phyloP scores from a whole-genome alignment of 768 basidiomycete genomes.

The Auricularia sp. region DNA sequence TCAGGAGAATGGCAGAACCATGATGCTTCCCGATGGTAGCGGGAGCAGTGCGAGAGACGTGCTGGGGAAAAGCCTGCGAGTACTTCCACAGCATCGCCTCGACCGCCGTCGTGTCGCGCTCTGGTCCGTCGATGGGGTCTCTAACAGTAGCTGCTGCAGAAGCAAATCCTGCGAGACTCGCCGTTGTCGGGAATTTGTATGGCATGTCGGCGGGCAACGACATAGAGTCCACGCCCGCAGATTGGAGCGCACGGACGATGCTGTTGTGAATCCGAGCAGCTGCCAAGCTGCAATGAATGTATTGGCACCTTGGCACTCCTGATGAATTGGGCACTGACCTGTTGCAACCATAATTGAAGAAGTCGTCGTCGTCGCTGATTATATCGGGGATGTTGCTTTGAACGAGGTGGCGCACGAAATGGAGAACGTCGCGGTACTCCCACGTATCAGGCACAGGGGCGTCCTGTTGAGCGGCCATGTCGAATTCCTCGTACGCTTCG shows the following conservation, averaged over 20 bases:
- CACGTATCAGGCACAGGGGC: constrained; percentile 3
- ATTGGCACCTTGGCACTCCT: not conserved
- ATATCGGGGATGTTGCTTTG: constrained; percentile 19
- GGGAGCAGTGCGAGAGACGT: not conserved
- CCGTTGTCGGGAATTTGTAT: constrained; percentile 30
- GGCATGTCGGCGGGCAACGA: constrained; percentile 24
- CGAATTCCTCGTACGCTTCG: constrained; percentile 17
- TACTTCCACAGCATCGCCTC: constrained; percentile 33
- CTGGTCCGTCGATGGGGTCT: constrained; percentile 3
- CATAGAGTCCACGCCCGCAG: not conserved
- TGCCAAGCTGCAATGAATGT: not conserved
- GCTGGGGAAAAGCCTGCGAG: constrained; percentile 13
- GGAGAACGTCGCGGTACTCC: constrained; percentile 9
- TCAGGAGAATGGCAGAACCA: constrained; percentile 2
- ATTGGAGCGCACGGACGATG: constrained; percentile 14
- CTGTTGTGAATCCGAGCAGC: constrained; percentile 27
- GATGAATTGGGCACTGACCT: constrained; percentile 1
- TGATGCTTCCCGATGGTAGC: not conserved
- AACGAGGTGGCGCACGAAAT: constrained; percentile 26
- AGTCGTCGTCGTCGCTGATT: constrained; percentile 24
- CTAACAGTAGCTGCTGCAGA: constrained; percentile 10
- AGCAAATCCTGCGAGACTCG: constrained; percentile 15
- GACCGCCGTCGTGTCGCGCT: constrained; percentile 12
- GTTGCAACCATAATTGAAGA: constrained; percentile 32
- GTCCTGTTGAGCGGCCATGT: not conserved